Evolutionary conservation across 2,329 filamentous ascomycete genomes (phyloP).

Genomic region (Ceratocystis colombiana): DNA sequence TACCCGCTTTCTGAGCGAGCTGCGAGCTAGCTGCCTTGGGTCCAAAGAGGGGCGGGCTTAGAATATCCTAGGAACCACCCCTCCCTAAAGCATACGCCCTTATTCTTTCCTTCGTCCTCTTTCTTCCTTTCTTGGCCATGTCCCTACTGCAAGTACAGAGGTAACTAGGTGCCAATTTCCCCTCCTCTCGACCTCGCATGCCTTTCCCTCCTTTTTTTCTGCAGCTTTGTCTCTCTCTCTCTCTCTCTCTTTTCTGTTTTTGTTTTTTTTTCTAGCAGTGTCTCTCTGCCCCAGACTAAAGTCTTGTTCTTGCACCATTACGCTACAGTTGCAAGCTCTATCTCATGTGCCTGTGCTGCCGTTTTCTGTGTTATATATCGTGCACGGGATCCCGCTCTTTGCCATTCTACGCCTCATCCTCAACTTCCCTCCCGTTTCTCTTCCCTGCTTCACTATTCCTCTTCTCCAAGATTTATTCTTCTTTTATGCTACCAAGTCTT

Average conservation of each 20-base stretch:
- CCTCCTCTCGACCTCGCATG: constrained; percentile 26
- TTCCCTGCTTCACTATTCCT: constrained; percentile 8
- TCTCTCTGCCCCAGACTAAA: neutral
- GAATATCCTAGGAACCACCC: constrained; percentile 1
- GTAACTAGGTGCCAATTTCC: constrained; percentile 20
- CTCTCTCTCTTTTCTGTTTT: neutral
- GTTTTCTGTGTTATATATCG: constrained; percentile 19
- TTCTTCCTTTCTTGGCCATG: neutral
- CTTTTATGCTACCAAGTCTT: neutral
- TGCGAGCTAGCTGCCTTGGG: neutral
- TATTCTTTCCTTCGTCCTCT: neutral
- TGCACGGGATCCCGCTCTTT: constrained; percentile 16
- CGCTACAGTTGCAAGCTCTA: neutral
- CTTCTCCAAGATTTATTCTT: constrained; percentile 4
- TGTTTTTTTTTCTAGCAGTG: neutral
- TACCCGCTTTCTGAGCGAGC: neutral
- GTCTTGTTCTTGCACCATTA: neutral
- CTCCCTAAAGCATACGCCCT: neutral
- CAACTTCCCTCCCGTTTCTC: constrained; percentile 6
- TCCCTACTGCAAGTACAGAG: neutral
- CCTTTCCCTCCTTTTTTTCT: neutral
- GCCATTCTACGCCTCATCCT: neutral
- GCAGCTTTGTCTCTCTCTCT: neutral
- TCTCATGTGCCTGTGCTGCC: neutral
- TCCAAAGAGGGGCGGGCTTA: neutral